These are phyloP conservation scores for Sphaerulina musiva DNA, from an alignment of 2,329 filamentous ascomycete genomes.

Conservation along the genomic window DNA sequence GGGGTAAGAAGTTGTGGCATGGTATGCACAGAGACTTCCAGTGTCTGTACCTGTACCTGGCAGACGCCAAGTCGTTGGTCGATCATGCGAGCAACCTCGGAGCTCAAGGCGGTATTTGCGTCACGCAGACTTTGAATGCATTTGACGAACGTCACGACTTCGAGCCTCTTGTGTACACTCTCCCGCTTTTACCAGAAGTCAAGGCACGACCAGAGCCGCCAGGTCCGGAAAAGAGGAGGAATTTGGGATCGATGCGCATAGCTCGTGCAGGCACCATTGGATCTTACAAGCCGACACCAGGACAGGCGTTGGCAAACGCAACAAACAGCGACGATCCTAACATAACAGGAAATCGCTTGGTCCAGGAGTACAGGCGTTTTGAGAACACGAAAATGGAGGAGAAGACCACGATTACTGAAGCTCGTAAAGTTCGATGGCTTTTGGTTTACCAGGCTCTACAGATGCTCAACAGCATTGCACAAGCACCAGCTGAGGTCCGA, in stretches of 20 bases:
- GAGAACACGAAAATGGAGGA: conserved; percentile 57
- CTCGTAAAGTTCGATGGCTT: conserved; percentile 72
- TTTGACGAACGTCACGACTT: conserved; percentile 61
- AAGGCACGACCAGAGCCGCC: conserved; percentile 20
- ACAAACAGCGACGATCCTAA: conserved; percentile 40
- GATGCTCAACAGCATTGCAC: conserved; percentile 59
- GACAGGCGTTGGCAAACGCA: conserved; percentile 48
- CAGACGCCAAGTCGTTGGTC: conserved; percentile 50
- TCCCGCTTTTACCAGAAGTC: conserved; percentile 58
- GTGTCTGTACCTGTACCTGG: conserved; percentile 63
- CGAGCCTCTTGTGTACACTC: conserved; percentile 54
- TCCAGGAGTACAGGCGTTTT: conserved; percentile 63
- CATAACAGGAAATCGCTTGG: conserved; percentile 46
- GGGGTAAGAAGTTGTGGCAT: conserved; percentile 53
- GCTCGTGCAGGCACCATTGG: not conserved
- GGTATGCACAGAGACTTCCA: conserved; percentile 64
- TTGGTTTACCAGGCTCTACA: conserved; percentile 68
- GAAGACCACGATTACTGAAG: conserved; percentile 57
- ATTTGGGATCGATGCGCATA: conserved; percentile 8
- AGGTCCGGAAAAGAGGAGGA: conserved; percentile 24
- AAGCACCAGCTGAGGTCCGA: conserved; percentile 54
- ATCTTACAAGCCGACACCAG: conserved; percentile 34
- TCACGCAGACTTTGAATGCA: conserved; percentile 58
- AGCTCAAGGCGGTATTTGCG: conserved; percentile 62
- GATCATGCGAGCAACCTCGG: conserved; percentile 22